A percentile compares a stretch with the other conserved stretches of the same genome.
phyloP scores from a whole-genome alignment of 2,329 filamentous ascomycete species.

The Lachnellula arida region DNA sequence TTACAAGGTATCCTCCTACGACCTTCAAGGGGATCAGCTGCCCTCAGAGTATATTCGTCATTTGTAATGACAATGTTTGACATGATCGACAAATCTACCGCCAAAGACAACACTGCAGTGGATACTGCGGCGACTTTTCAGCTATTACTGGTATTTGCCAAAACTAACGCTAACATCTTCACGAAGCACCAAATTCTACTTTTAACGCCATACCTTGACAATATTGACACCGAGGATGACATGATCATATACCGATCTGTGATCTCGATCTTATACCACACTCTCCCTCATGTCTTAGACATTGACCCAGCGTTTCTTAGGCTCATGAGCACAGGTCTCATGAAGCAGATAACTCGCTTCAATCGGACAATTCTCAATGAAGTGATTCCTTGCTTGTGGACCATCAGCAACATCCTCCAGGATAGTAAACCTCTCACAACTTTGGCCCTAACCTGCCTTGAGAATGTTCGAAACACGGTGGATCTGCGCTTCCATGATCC shows the following conservation, averaged over 20 bases:
- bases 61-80: slow-evolving; percentile 87
- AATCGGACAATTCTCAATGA: slow-evolving; percentile 74
- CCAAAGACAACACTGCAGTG: slow-evolving; percentile 22
- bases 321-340: slow-evolving; percentile 69
- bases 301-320: slow-evolving; percentile 71
- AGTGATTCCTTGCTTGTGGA: slow-evolving; percentile 86
- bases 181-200: slow-evolving; percentile 82
- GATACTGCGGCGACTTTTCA: slow-evolving; percentile 62
- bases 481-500: slow-evolving; percentile 43
- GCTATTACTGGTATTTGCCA: slow-evolving; percentile 79
- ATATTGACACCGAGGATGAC: slow-evolving; percentile 71
- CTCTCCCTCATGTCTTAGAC: slow-evolving; percentile 75
- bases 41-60: slow-evolving; percentile 71
- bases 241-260: slow-evolving; percentile 78
- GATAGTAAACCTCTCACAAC: slow-evolving; percentile 68
- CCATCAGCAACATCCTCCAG: slow-evolving; percentile 72
- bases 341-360: slow-evolving; percentile 70
- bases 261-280: slow-evolving; percentile 85
- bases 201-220: slow-evolving; percentile 80
- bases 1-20: slow-evolving; percentile 64
- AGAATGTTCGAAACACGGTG: slow-evolving; percentile 33
- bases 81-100: slow-evolving; percentile 59
- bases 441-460: slow-evolving; percentile 67
- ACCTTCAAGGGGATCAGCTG: slow-evolving; percentile 58
- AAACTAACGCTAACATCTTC: slow-evolving; percentile 81